Evolutionary conservation across 768 basidiomycete species (phyloP).

Genomic region (Naganishia vishniacii): DNA sequence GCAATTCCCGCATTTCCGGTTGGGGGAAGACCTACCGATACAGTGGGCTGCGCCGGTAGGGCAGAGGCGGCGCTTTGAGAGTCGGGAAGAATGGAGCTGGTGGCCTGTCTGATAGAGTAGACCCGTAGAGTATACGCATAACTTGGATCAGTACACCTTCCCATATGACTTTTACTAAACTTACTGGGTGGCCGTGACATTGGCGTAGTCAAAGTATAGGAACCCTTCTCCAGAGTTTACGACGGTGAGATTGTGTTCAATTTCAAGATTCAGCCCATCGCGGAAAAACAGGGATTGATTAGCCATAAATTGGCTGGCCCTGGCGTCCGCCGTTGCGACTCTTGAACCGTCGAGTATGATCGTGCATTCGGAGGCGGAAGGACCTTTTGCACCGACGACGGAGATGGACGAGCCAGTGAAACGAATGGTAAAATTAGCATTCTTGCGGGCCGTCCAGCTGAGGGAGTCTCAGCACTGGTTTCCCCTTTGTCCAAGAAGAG

Average conservation of each 20-base stretch:
- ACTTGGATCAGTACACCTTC: no score
- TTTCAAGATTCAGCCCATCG: not conserved
- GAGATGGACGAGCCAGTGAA: conserved; percentile 11
- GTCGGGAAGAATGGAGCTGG: not conserved
- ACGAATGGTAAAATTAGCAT: not conserved
- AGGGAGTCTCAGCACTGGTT: not conserved
- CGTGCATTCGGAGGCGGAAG: not conserved
- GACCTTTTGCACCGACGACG: conserved; percentile 6
- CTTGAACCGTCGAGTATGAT: conserved; percentile 5
- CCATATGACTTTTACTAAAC: not conserved
- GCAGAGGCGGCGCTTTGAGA: not conserved
- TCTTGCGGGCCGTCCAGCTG: conserved; percentile 6
- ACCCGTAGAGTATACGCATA: not conserved
- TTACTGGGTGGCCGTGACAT: not conserved
- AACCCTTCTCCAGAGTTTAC: conserved; percentile 12
- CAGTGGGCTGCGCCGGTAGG: not conserved
- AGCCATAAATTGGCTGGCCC: not conserved
- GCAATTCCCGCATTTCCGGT: not conserved
- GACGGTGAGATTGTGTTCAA: not conserved
- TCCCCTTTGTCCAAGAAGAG: not conserved
- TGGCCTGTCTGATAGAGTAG: not conserved
- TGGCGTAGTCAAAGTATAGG: conserved; percentile 22
- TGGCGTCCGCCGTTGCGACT: not conserved
- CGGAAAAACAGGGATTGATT: conserved; percentile 10
- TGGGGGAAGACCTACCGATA: no score